Conservation (phyloP, 106 monocot genomes). For the Phalaenopsis equestris region DNA sequence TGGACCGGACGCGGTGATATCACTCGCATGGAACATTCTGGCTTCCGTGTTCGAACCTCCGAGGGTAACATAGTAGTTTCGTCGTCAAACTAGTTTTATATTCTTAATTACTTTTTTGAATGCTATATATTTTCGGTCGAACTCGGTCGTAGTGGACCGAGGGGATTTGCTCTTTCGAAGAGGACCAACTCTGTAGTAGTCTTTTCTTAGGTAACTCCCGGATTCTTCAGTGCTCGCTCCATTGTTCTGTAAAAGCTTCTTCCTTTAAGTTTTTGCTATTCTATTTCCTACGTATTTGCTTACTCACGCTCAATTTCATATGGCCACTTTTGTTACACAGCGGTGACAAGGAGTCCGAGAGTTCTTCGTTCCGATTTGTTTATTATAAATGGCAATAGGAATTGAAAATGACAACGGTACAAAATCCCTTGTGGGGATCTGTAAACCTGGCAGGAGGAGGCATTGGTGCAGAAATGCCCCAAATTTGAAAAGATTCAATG, state of each 20-base stretch:
- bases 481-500: not conserved
- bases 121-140: not conserved
- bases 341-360: not conserved
- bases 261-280: not conserved
- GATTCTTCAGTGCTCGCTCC: not conserved
- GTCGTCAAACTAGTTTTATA: not conserved
- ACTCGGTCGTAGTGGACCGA: not conserved
- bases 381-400: not conserved
- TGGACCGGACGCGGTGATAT: not conserved
- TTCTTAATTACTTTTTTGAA: not conserved
- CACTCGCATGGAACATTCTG: not conserved
- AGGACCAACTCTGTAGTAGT: not conserved
- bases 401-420: not conserved
- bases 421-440: not conserved
- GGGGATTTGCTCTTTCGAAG: not conserved
- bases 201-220: not conserved
- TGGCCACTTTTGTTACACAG: not conserved
- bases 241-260: not conserved
- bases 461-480: not conserved
- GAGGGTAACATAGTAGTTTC: not conserved
- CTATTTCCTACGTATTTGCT: not conserved
- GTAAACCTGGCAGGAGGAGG: not conserved
- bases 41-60: not conserved
- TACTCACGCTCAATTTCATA: no score
- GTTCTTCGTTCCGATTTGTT: not conserved